Base-by-base conservation (phyloP, 495 filamentous ascomycete genomes). In the Penicillium bovifimosum region DNA sequence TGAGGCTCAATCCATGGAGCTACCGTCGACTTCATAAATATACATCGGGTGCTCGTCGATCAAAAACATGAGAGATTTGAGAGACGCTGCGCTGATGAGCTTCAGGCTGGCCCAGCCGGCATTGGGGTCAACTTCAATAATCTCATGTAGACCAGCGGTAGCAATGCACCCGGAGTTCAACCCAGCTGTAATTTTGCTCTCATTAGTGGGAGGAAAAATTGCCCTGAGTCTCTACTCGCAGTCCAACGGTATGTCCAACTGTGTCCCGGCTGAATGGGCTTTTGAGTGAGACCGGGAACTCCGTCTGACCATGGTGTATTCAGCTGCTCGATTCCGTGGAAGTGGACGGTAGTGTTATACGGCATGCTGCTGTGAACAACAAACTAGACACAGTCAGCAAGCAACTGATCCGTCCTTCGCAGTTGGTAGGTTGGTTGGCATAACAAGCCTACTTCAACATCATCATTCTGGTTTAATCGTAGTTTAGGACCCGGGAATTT, bases 401-500 rank as follows among this genome's bases (percentile, higher is more conserved):
- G 4, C 20, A 24, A 2, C 20, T 2, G 9, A 17, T 1, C n/a
- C n/a, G n/a, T 9, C 9, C 16, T 28, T 20, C 18, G 14, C 17
- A 29, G 0, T 26, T 6, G 18, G 1, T 26, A 6, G 18, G 1
- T 20, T 41, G 2, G 16, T 20, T 6, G 7, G 3, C 5, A 20
- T 24, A 24, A 34, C 10, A 51, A 20, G 9, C 14, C 27, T 33
- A 82, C 78, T 39, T 81, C 71, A 43, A 83, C 78, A 39, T 69
- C 71, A 59, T 84, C 80, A 11, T 78, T 80, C 67, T 81, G 75
- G 56, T 79, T 75, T 1, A 79, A 63, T 42, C 76, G 71, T 28
- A 84, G 66, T 26, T 75, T 49, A 1, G 79, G 81, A 0, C 78
- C 80, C 0, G 81, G 80, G 41, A 76, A 83, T 14, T 78, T 73